phyloP scores from a whole-genome alignment of 768 basidiomycete species.

The Phlebiopsis flavidoalba region DNA sequence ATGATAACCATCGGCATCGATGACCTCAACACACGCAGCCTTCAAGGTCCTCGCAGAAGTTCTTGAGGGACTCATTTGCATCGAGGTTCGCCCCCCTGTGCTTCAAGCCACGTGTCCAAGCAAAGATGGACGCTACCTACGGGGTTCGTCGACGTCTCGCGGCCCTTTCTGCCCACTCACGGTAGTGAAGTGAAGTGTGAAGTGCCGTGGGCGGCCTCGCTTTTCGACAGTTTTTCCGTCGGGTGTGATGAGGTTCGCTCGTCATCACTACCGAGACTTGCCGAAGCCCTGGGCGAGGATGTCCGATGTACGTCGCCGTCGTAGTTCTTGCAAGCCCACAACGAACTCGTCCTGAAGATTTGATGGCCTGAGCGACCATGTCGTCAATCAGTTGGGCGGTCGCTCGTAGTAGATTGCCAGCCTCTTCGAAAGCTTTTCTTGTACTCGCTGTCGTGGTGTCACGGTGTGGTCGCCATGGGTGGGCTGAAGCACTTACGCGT shows the following conservation, averaged over 20 bases:
- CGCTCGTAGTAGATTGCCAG: constrained; percentile 88
- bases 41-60: constrained; percentile 82
- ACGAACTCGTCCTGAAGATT: constrained; percentile 86
- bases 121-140: constrained; percentile 98
- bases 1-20: constrained; percentile 87
- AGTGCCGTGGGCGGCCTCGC: constrained; percentile 97
- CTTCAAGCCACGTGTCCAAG: constrained; percentile 93
- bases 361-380: constrained; percentile 98
- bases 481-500: constrained; percentile 37
- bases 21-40: constrained; percentile 83
- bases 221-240: constrained; percentile 90
- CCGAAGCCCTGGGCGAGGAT: constrained; percentile 98
- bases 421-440: constrained; percentile 61
- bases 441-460: constrained; percentile 48
- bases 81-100: constrained; percentile 93
- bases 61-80: constrained; percentile 62
- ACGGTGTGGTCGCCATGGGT: not conserved
- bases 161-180: constrained; percentile 96
- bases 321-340: constrained; percentile 67
- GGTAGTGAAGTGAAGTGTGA: constrained; percentile 93
- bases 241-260: constrained; percentile 88
- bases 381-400: constrained; percentile 95
- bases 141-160: constrained; percentile 97
- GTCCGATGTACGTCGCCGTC: constrained; percentile 68
- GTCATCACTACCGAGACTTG: constrained; percentile 98